Percentiles rank a stretch among this genome's conserved stretches.
Conservation (phyloP, 2,329 filamentous ascomycete species). For the Sphaerulina musiva region DNA sequence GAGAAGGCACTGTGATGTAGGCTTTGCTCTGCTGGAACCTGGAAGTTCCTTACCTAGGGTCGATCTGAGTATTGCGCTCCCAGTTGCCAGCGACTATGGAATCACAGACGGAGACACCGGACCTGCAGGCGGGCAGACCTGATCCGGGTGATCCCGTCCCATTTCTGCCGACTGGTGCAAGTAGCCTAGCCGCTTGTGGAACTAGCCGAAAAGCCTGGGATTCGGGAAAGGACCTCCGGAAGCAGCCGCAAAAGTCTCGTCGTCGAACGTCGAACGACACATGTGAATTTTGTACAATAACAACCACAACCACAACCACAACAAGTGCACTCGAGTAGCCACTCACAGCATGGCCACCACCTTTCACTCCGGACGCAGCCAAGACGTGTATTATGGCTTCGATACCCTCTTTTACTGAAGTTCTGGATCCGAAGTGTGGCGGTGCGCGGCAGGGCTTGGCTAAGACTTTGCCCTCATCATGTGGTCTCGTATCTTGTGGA, state of each 20-base stretch:
- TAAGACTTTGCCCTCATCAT: background rate
- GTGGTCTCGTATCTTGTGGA: conserved; percentile 2
- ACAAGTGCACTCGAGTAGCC: background rate
- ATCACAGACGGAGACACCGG: no score
- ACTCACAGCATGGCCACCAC: background rate
- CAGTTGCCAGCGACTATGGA: no score
- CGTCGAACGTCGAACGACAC: background rate
- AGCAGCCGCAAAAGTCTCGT: background rate
- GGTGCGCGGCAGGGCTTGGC: background rate
- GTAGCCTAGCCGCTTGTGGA: no score
- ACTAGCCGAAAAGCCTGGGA: no score
- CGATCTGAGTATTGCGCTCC: no score
- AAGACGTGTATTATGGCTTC: background rate
- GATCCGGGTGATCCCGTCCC: no score
- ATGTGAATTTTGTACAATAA: background rate
- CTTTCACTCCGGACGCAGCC: background rate
- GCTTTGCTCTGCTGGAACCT: no score
- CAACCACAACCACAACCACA: background rate
- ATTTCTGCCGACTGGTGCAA: no score
- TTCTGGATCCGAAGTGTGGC: background rate
- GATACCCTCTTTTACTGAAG: background rate
- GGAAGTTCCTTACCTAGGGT: no score
- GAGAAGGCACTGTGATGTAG: no score
- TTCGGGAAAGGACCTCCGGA: no score
- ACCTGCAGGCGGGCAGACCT: no score